These are phyloP conservation scores for Pseudisothecium myosuroides DNA, from an alignment of 225 moss, liverwort and hornwort species.

Conservation along the genomic window DNA sequence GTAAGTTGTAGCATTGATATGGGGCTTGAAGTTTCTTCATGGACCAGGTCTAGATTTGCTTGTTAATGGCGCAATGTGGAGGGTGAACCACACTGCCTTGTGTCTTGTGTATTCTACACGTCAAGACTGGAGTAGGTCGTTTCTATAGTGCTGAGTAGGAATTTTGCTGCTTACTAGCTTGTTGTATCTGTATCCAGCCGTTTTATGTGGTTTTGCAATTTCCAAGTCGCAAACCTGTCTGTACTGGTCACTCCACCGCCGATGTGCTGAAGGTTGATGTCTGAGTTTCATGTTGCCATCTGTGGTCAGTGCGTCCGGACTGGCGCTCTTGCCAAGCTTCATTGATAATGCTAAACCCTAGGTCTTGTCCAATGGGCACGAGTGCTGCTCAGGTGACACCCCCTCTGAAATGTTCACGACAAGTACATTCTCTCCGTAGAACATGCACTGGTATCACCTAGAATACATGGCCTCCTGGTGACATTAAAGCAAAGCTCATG, in stretches of 20 bases:
- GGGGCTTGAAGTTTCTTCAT: background rate
- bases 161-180: background rate
- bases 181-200: background rate
- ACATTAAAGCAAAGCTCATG: background rate
- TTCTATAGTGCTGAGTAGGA: background rate
- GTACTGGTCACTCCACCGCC: background rate
- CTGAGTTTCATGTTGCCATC: background rate
- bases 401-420: background rate
- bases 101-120: background rate
- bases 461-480: background rate
- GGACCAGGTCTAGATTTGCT: background rate
- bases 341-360: background rate
- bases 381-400: background rate
- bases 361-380: background rate
- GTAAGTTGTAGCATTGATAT: too few relatives aligned
- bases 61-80: background rate
- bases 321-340: background rate
- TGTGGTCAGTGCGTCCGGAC: background rate
- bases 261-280: background rate
- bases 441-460: background rate
- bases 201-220: background rate
- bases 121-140: background rate
- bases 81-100: background rate
- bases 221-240: background rate
- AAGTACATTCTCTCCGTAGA: background rate